phyloP scores from a whole-genome alignment of 2,329 filamentous ascomycete genomes.

The Fusarium burgessii region DNA sequence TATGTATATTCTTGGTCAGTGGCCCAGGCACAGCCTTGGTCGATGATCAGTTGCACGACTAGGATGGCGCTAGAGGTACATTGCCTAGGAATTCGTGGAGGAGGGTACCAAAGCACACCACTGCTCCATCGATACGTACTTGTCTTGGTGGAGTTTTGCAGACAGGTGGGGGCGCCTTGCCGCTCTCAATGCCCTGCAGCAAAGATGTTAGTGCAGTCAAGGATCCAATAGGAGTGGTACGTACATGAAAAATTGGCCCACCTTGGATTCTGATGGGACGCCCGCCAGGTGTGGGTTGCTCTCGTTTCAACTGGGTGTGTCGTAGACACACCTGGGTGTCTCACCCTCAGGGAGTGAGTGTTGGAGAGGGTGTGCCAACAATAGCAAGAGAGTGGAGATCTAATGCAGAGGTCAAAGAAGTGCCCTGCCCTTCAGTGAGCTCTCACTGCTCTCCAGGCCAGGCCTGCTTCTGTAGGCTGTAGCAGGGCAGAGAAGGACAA shows the following conservation, averaged over 20 bases:
- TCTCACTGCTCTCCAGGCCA: conserved; percentile 11
- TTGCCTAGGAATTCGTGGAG: conserved; percentile 48
- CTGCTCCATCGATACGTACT: conserved; percentile 40
- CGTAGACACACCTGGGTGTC: conserved; percentile 34
- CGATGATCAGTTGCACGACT: conserved; percentile 47
- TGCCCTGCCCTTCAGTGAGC: conserved; percentile 22
- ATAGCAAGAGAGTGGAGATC: conserved; percentile 22
- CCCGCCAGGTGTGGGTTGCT: conserved; percentile 33
- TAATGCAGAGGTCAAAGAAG: conserved; percentile 25
- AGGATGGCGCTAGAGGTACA: conserved; percentile 46
- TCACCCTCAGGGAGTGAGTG: conserved; percentile 26
- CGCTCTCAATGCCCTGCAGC: conserved; percentile 49
- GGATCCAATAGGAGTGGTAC: conserved; percentile 34
- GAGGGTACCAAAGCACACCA: conserved; percentile 46
- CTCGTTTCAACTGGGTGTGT: conserved; percentile 36
- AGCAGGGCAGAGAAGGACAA: conserved; percentile 11
- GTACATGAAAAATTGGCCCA: conserved; percentile 34
- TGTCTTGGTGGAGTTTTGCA: conserved; percentile 35
- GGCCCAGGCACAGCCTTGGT: conserved; percentile 46
- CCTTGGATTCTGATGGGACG: conserved; percentile 31
- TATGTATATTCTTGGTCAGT: conserved; percentile 48
- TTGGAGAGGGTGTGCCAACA: conserved; percentile 29
- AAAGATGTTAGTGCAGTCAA: conserved; percentile 40
- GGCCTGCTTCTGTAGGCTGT: background rate
- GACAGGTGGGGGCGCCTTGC: conserved; percentile 32